Conservation (phyloP, 2,329 filamentous ascomycete species). For the Cladosporium phlei region DNA sequence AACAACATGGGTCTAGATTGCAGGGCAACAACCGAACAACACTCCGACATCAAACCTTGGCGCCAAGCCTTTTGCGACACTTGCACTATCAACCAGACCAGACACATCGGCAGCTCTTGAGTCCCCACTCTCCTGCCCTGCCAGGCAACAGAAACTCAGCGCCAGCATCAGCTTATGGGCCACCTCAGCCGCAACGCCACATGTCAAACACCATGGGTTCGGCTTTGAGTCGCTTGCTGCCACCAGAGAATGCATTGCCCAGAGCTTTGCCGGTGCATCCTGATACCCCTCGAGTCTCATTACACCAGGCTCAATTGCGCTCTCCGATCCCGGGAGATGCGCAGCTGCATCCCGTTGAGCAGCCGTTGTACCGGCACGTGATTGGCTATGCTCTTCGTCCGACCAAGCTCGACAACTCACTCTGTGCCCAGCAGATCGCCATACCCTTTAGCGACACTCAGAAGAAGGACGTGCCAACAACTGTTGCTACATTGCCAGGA, state of each 20-base stretch:
- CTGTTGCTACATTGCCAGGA: too few relatives aligned
- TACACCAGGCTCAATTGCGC: conserved; percentile 56
- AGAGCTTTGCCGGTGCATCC: conserved; percentile 38
- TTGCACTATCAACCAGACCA: not conserved
- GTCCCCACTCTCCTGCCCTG: too few relatives aligned
- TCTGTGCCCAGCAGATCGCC: not conserved
- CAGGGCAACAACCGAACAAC: not conserved
- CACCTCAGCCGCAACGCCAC: too few relatives aligned
- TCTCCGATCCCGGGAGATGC: conserved; percentile 43
- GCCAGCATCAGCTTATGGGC: too few relatives aligned
- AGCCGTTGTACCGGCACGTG: conserved; percentile 54
- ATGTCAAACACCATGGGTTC: too few relatives aligned
- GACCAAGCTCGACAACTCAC: conserved; percentile 22
- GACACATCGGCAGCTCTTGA: not conserved
- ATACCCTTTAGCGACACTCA: not conserved
- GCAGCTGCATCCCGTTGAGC: conserved; percentile 1
- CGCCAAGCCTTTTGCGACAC: not conserved
- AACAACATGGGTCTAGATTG: too few relatives aligned
- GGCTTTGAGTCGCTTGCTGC: conserved; percentile 17
- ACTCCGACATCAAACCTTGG: not conserved
- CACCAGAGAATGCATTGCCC: conserved; percentile 20
- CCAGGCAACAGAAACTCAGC: too few relatives aligned
- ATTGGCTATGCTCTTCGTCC: conserved; percentile 50
- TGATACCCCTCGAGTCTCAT: conserved; percentile 43
- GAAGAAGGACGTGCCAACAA: too few relatives aligned